phyloP scores from a whole-genome alignment of 106 monocot genomes.

The Cymbidium sinense region DNA sequence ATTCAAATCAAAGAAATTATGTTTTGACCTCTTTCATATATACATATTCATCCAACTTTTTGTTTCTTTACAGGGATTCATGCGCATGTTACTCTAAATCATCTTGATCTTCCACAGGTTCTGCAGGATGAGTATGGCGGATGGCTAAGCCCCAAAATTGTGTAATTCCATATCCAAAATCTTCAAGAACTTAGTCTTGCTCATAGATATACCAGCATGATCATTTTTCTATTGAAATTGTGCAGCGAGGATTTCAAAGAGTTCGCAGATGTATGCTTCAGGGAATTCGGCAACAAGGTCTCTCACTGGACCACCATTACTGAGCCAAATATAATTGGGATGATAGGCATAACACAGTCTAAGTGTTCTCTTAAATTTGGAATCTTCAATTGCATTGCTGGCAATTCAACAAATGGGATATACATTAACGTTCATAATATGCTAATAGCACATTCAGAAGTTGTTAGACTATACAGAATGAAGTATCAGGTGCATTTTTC shows the following conservation, averaged over 20 bases:
- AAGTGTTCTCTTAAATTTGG: conserved; percentile 30
- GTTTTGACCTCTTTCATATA: too few relatives aligned
- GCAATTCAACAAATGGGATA: conserved; percentile 30
- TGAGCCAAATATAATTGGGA: conserved; percentile 37
- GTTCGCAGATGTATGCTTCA: conserved; percentile 60
- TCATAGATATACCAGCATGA: background rate
- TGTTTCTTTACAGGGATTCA: conserved; percentile 41
- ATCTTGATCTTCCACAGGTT: conserved; percentile 59
- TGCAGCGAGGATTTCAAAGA: conserved; percentile 64
- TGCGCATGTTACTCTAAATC: conserved; percentile 48
- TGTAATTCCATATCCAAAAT: conserved; percentile 24
- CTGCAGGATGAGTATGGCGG: conserved; percentile 74
- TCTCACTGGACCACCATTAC: conserved; percentile 51
- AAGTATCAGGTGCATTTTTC: conserved; percentile 45
- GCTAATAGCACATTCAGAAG: conserved; percentile 42
- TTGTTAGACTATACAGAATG: conserved; percentile 23
- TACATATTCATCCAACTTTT: background rate
- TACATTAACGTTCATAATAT: conserved; percentile 37
- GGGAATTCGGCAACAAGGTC: conserved; percentile 54
- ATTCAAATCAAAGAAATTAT: too few relatives aligned
- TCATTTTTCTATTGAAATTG: background rate
- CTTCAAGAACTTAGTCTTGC: background rate
- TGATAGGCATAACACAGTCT: conserved; percentile 6
- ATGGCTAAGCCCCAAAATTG: conserved; percentile 63
- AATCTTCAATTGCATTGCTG: conserved; percentile 21